Percentiles rank a stretch among this genome's conserved stretches.
Evolutionary conservation across 108 stramenopile species (phyloP).

Genomic region (Skeletonema grethae): DNA sequence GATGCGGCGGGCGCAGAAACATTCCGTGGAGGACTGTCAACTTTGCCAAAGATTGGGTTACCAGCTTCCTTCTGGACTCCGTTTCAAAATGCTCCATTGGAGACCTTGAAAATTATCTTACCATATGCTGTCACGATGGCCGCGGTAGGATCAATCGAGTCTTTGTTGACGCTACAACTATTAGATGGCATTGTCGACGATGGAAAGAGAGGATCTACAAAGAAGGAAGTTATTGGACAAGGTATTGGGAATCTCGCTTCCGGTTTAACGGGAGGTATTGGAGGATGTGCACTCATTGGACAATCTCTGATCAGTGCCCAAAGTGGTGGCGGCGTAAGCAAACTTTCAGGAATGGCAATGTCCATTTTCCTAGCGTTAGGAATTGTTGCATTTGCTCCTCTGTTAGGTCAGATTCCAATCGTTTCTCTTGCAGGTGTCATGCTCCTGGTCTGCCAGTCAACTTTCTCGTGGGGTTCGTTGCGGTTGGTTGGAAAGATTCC

Average conservation of each 20-base stretch:
- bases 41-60: conserved; percentile 66
- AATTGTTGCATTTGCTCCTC: conserved; percentile 51
- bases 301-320: conserved; percentile 83
- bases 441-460: conserved; percentile 78
- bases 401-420: conserved; percentile 70
- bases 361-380: conserved; percentile 60
- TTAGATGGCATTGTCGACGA: conserved; percentile 80
- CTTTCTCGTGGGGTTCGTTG: conserved; percentile 77
- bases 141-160: conserved; percentile 74
- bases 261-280: conserved; percentile 79
- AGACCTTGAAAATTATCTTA: conserved; percentile 55
- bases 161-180: conserved; percentile 76
- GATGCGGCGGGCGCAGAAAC: conserved; percentile 48
- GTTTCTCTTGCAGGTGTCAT: conserved; percentile 79
- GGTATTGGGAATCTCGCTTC: conserved; percentile 71
- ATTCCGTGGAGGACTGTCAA: conserved; percentile 70
- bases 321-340: conserved; percentile 67
- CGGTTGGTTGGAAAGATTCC: conserved; percentile 74
- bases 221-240: conserved; percentile 69
- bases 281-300: conserved; percentile 85
- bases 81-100: conserved; percentile 51
- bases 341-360: conserved; percentile 76
- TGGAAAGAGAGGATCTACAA: conserved; percentile 72
- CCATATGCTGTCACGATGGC: conserved; percentile 83
- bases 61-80: conserved; percentile 48